Evolutionary conservation across 2,329 filamentous ascomycete species (phyloP).

Genomic region (Aspergillus ibericus): DNA sequence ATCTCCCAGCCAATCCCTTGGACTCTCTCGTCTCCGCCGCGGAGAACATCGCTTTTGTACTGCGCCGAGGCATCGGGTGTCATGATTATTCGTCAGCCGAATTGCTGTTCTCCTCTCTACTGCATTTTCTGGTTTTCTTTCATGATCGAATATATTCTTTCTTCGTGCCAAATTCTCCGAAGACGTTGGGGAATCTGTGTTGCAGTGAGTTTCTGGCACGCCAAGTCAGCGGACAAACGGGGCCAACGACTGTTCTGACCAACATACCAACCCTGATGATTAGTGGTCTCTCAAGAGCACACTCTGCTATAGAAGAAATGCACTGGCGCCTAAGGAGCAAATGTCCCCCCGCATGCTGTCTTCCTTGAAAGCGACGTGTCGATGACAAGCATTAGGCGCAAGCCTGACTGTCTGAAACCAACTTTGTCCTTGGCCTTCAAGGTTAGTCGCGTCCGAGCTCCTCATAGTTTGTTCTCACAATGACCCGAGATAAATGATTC

Average conservation of each 20-base stretch:
- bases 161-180: neutral
- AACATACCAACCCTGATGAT: neutral
- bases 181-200: neutral
- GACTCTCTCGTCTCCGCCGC: conserved; percentile 13
- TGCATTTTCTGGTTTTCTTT: neutral
- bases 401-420: neutral
- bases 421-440: neutral
- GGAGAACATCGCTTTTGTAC: neutral
- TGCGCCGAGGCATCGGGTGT: neutral
- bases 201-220: neutral
- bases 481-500: neutral
- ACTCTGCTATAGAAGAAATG: neutral
- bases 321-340: neutral
- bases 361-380: neutral
- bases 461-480: neutral
- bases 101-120: neutral
- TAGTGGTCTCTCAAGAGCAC: neutral
- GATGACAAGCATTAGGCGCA: neutral
- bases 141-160: neutral
- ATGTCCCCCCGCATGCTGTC: neutral
- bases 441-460: neutral
- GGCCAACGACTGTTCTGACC: neutral
- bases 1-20: conserved; percentile 19
- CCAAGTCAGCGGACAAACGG: neutral
- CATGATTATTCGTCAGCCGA: neutral